Percentiles rank a stretch among this genome's conserved stretches.
Evolutionary conservation across 441 rosid species (phyloP).

Genomic region (Raphanus hybrid): DNA sequence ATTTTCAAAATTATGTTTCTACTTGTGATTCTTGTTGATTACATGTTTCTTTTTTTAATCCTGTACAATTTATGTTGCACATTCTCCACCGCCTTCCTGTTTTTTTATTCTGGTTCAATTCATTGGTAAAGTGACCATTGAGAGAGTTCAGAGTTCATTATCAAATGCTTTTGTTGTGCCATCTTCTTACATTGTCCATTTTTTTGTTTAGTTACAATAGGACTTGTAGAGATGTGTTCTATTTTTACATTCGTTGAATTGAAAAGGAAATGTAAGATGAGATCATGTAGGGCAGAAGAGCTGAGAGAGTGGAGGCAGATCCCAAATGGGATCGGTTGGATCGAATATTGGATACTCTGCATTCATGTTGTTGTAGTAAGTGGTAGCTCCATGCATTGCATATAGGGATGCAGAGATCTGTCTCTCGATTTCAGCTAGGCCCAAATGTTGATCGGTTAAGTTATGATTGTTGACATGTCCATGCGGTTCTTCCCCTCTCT

Average conservation of each 20-base stretch:
- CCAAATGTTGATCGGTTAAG: conserved; percentile 35
- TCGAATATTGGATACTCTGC: conserved; percentile 47
- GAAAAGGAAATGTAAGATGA: background rate
- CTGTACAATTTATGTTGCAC: conserved; percentile 37
- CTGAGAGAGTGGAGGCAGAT: conserved; percentile 57
- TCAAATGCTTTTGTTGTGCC: conserved; percentile 29
- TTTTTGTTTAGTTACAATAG: conserved; percentile 31
- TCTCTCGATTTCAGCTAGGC: conserved; percentile 56
- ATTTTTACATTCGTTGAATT: conserved; percentile 37
- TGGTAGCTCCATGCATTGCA: conserved; percentile 61
- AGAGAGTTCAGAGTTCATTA: conserved; percentile 32
- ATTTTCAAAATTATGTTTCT: background rate
- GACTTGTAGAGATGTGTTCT: conserved; percentile 44
- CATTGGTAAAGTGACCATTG: conserved; percentile 28
- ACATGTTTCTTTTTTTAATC: conserved; percentile 28
- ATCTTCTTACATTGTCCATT: conserved; percentile 37
- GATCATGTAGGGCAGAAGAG: conserved; percentile 48
- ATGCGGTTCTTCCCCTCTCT: conserved; percentile 31
- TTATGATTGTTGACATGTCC: conserved; percentile 21
- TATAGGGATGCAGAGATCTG: conserved; percentile 71
- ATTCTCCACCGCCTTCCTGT: background rate
- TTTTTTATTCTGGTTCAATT: conserved; percentile 8
- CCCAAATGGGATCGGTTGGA: conserved; percentile 61
- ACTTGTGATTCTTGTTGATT: conserved; percentile 32
- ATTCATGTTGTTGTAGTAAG: conserved; percentile 44